Evolutionary conservation across 441 rosid genomes (phyloP), one percentile per base, ranked within the genome.

Genomic region (Adansonia rubrostipa): DNA sequence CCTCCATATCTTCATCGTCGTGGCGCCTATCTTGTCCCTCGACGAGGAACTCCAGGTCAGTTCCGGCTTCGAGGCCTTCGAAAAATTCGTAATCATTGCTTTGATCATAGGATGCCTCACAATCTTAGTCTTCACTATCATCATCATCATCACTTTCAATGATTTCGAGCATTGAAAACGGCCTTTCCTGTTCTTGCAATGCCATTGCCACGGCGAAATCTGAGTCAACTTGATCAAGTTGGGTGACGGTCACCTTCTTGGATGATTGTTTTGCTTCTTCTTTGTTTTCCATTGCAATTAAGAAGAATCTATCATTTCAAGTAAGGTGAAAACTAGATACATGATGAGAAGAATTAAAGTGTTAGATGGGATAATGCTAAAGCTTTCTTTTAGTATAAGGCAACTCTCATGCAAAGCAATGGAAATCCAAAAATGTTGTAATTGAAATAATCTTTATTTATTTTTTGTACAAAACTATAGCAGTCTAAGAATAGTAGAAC

Each of bases 161-260:
- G 81, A 84, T 82, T 7, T 87, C 3, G 53, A 85, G 74, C 79
- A 10, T 42, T 1, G 82, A 75, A 10, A 54, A 20, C 3, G 65
- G 76, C 56, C 86, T 76, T 13, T 89, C 88, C 73, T 81, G 84
- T 9, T 80, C 86, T 81, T 83, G 93, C 82, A 85, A 22, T 57
- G 82, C 82, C 80, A 84, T 80, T 63, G 88, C 92, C 5, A 80
- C 58, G 20, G 92, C 88, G 50, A 82, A 79, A 78, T 93, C 93
- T 0, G 93, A 82, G 79, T 84, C 87, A n/a, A 83, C 85, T 80
- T 84, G 91, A 56, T 90, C 80, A 28, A 82, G 82, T n/a, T 82
- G 78, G n/a, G 82, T 44, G 36, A 70, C 61, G 4, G 90, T 85
- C 24, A 28, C 81, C 78, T 84, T 86, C 56, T 82, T 84, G 11